phyloP scores from a whole-genome alignment of 2,329 filamentous ascomycete species.

The Cladophialophora yegresii region DNA sequence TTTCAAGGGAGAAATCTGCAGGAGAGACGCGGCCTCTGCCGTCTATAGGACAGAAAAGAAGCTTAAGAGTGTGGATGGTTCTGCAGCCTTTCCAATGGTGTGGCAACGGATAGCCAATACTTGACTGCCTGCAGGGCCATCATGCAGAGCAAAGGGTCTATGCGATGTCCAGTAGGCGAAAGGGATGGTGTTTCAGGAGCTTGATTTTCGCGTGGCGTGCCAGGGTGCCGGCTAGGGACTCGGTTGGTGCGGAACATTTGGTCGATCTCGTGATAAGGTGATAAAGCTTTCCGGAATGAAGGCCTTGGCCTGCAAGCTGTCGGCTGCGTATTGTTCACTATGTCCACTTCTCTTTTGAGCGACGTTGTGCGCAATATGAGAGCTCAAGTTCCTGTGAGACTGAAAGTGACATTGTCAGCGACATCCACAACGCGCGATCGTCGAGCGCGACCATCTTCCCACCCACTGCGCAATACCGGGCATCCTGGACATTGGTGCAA shows the following conservation, averaged over 20 bases:
- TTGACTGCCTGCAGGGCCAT: slow-evolving; percentile 2
- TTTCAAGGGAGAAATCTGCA: slow-evolving; percentile 15
- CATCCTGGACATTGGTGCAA: slow-evolving; percentile 15
- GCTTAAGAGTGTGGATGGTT: not conserved
- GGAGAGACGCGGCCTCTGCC: slow-evolving; percentile 18
- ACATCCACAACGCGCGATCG: not conserved
- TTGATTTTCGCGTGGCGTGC: slow-evolving; percentile 16
- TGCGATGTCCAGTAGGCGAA: slow-evolving; percentile 5
- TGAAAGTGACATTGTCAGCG: not conserved
- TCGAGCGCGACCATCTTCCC: not conserved
- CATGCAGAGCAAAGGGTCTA: slow-evolving; percentile 25
- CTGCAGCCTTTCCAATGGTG: not conserved
- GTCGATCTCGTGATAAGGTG: slow-evolving; percentile 10
- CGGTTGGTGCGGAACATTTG: slow-evolving; percentile 28
- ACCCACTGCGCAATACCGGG: slow-evolving; percentile 4
- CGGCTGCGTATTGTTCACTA: not conserved
- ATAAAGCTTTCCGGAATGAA: slow-evolving; percentile 2
- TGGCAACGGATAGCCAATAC: slow-evolving; percentile 24
- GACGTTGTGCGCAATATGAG: not conserved
- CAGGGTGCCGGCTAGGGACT: slow-evolving; percentile 6
- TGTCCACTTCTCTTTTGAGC: not conserved
- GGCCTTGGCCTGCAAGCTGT: not conserved
- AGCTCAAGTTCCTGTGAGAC: slow-evolving; percentile 5
- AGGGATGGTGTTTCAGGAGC: slow-evolving; percentile 32
- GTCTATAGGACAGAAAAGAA: slow-evolving; percentile 18